phyloP scores from a whole-genome alignment of 2,329 filamentous ascomycete genomes.

The Colletotrichum magnum region DNA sequence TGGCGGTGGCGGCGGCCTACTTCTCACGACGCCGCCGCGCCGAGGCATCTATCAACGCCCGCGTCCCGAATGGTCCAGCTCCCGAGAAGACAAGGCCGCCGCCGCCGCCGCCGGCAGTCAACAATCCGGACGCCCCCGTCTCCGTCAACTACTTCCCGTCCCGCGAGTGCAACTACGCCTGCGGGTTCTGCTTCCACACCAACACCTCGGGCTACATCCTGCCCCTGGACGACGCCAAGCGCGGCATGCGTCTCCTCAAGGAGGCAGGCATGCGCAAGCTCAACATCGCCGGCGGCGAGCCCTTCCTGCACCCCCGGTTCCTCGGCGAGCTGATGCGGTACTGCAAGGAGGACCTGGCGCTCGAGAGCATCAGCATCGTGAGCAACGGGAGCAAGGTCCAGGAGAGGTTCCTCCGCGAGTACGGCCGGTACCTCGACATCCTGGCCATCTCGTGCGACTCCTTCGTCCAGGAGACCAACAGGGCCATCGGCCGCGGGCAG shows the following conservation, averaged over 20 bases:
- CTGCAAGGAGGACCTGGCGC: slow-evolving; percentile 61
- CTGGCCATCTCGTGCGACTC: slow-evolving; percentile 70
- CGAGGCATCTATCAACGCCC: neutral
- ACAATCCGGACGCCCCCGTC: slow-evolving; percentile 27
- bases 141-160: slow-evolving; percentile 41
- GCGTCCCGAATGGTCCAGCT: neutral
- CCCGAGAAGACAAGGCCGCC: slow-evolving; percentile 4
- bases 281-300: slow-evolving; percentile 70
- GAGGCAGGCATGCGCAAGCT: slow-evolving; percentile 68
- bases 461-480: slow-evolving; percentile 65
- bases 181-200: slow-evolving; percentile 72
- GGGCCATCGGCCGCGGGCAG: slow-evolving; percentile 62
- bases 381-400: slow-evolving; percentile 65
- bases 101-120: neutral
- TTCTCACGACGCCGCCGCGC: slow-evolving; percentile 5
- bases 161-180: slow-evolving; percentile 46
- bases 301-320: slow-evolving; percentile 63
- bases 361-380: slow-evolving; percentile 68
- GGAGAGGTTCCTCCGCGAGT: slow-evolving; percentile 56
- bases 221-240: slow-evolving; percentile 56
- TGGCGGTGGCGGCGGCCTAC: neutral
- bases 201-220: slow-evolving; percentile 62
- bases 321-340: slow-evolving; percentile 60
- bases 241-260: slow-evolving; percentile 60
- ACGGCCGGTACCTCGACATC: slow-evolving; percentile 64